Evolutionary conservation across 2,329 filamentous ascomycete genomes (phyloP), one percentile per base, ranked within the genome.

Genomic region (Aspergillus japonicus): DNA sequence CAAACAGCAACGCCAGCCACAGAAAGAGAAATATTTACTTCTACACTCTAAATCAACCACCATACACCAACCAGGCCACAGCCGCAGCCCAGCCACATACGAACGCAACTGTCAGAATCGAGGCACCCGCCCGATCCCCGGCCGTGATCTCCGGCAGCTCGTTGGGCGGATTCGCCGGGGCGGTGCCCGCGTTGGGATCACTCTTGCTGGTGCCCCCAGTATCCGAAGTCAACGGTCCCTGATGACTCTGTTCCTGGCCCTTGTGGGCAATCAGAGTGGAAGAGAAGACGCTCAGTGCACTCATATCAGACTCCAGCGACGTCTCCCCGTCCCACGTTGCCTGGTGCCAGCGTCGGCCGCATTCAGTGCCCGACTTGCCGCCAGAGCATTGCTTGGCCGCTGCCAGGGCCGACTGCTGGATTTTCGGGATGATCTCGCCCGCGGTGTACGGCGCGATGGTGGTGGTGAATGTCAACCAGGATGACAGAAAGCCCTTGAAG

Each of bases 401-500:
- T 0, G 83, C 87, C 54, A 79, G 61, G 4, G 88, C 80, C 1
- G 87, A 89, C 1, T 77, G 82, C 55, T 78, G 75, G 12, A 92
- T 78, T 48, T 84, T 81, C 0, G 86, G 83, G 60, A 85, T 76
- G 63, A 92, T 85, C 47, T 72, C 75, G 1, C 80, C 74, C 21
- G 72, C 71, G 1, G 83, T 87, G 56, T 81, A 82, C 0, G 89
- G 88, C 0, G 84, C 88, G 24, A 91, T 66, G 66, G 87, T 82
- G 4, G 85, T 83, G 4, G 85, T 80, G 33, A 83, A 80, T 2
- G 86, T 81, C 65, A 91, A 77, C 86, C 88, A 90, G 26, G 87
- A 84, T 66, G 86, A 82, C 16, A 91, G 79, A 65, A 88, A 89
- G 21, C 88, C 88, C 75, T 91, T 91, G 83, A 89, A 92, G 2